These are phyloP conservation scores for Citrullus amarus DNA, from an alignment of 306 rosid species.

Conservation along the genomic window DNA sequence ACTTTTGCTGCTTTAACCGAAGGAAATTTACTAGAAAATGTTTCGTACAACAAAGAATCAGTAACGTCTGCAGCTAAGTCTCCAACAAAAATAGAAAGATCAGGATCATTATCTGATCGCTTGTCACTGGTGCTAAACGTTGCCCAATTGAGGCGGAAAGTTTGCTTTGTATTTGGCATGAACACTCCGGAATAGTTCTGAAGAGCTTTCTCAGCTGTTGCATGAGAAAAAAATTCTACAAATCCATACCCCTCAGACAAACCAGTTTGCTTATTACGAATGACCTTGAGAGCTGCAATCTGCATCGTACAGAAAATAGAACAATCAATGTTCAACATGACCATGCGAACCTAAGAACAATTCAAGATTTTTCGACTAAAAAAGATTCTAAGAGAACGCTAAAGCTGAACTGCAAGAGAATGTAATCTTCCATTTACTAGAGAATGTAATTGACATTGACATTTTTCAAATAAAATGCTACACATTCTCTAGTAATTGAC, in stretches of 20 bases:
- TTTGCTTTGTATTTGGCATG: slow-evolving; percentile 83
- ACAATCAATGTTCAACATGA: not conserved
- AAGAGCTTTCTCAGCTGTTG: slow-evolving; percentile 72
- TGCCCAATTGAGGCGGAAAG: slow-evolving; percentile 95
- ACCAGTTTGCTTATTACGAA: slow-evolving; percentile 83
- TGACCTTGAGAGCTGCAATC: slow-evolving; percentile 74
- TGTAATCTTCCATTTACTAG: not conserved
- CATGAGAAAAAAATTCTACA: slow-evolving; percentile 69
- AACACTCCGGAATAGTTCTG: slow-evolving; percentile 48
- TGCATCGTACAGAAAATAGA: slow-evolving; percentile 18
- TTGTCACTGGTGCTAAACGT: slow-evolving; percentile 79
- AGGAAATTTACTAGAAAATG: slow-evolving; percentile 61
- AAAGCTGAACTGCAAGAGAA: not conserved
- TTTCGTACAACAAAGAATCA: slow-evolving; percentile 67
- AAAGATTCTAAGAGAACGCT: too few relatives aligned
- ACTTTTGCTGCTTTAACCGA: slow-evolving; percentile 94
- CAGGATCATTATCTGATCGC: slow-evolving; percentile 77
- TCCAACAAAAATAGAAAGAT: slow-evolving; percentile 92
- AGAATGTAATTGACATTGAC: too few relatives aligned
- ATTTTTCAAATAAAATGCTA: too few relatives aligned
- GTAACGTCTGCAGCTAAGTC: slow-evolving; percentile 93
- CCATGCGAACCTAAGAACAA: not conserved
- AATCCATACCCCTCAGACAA: slow-evolving; percentile 91
- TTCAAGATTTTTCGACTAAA: not conserved
- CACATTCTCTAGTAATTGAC: too few relatives aligned